A percentile compares a stretch with the other conserved stretches of the same genome.
Conservation (phyloP, 2,329 filamentous ascomycete species). For the Microsporum ferrugineum region DNA sequence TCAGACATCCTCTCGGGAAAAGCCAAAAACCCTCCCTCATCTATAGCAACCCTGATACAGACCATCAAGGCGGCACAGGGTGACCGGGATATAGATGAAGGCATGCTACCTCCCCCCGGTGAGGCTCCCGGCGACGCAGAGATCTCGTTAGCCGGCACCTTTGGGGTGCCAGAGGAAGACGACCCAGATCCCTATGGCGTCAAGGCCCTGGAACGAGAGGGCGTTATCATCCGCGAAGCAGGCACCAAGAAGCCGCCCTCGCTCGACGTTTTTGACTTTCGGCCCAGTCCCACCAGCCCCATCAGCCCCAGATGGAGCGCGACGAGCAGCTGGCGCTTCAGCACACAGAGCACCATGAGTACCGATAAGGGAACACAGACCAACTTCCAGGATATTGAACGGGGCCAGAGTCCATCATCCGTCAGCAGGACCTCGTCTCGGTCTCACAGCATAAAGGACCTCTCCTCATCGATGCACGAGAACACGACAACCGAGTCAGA, state of each 20-base stretch:
- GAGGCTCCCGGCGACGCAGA: constrained; percentile 68
- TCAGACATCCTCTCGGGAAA: constrained; percentile 54
- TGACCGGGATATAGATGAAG: constrained; percentile 60
- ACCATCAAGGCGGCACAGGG: constrained; percentile 84
- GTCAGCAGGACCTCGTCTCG: constrained; percentile 8
- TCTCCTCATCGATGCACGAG: neutral
- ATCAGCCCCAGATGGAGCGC: constrained; percentile 55
- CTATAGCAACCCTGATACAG: constrained; percentile 56
- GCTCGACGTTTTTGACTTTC: constrained; percentile 73
- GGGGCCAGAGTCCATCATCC: constrained; percentile 3
- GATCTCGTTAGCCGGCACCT: constrained; percentile 42
- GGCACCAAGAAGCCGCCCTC: constrained; percentile 61
- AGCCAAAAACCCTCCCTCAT: constrained; percentile 44
- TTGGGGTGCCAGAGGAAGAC: constrained; percentile 66
- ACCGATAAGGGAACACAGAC: constrained; percentile 58
- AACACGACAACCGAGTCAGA: neutral
- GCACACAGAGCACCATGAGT: constrained; percentile 52
- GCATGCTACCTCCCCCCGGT: constrained; percentile 52
- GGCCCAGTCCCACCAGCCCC: constrained; percentile 64
- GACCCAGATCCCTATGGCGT: constrained; percentile 91
- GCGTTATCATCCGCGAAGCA: constrained; percentile 82
- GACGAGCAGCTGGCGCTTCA: constrained; percentile 54
- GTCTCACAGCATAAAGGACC: constrained; percentile 6
- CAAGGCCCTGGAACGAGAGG: constrained; percentile 78
- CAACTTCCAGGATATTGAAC: constrained; percentile 37